Evolutionary conservation across 495 filamentous ascomycete species (phyloP), one percentile per base, ranked within the genome.

Genomic region (Neurospora sp.): DNA sequence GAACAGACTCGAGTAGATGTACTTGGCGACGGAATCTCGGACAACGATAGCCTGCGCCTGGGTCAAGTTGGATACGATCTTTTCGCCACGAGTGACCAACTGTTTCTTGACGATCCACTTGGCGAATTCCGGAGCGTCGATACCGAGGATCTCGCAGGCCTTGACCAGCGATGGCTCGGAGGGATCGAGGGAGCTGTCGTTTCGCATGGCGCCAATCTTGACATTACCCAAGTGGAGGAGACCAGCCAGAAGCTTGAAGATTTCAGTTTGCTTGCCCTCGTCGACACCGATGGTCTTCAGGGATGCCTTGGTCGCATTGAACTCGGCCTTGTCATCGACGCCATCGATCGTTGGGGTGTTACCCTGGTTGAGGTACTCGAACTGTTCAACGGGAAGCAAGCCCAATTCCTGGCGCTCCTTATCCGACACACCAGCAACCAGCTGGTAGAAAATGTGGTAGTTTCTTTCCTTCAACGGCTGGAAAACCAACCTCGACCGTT

Each of bases 51-150:
- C 96, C 83, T 98, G 95, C 76, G 96, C 93, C 78, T 96, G 94
- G 5, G 93, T 96, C 54, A 99, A 83, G 78, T 97, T 97, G 49
- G 96, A 98, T 69, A 94, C 94, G 77, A 98, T 99, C 85, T 97
- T 97, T 81, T 99, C 96, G 5, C 95, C 97, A 75, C 96, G 89
- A 37, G 97, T 99, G 77, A 98, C 91, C 62, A 99, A 87, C 82
- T 98, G 96, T 82, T 99, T 99, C 87, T 99, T 99, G 46, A 97
- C 93, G 62, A 96, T 98, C 96, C 96, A 99, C 83, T 94, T 98
- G 72, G 96, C 94, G 81, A 99, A 99, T 76, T 96, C 93, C 39
- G 86, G 85, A 31, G 89, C 86, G 80, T 97, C 89, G 72, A 99
- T 96, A 35, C 96, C 96, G 39, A 99, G 88, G 76, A 98, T 92